Evolutionary conservation across 179 eudicot genomes (phyloP).

Genomic region (Heliamphora pulchella): DNA sequence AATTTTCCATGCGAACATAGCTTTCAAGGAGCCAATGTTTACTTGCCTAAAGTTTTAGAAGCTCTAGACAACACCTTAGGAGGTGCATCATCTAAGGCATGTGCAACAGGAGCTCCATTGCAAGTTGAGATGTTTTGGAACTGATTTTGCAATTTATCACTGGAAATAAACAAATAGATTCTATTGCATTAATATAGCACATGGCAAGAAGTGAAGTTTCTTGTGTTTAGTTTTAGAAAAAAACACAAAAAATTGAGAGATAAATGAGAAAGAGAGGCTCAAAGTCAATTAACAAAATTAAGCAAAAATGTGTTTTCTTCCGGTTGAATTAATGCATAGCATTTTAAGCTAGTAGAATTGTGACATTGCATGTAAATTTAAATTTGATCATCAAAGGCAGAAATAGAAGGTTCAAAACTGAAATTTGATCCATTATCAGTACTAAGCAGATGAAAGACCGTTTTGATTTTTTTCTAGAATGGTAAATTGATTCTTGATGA

Average conservation of each 20-base stretch:
- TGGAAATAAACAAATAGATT: conserved; percentile 10
- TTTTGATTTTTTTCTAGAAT: too few species aligned
- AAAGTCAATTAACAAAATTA: too few species aligned
- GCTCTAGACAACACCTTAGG: conserved; percentile 36
- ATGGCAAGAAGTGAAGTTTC: conserved; percentile 4
- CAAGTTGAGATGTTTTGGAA: conserved; percentile 20
- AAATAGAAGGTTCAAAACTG: too few species aligned
- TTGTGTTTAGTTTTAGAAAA: neutral
- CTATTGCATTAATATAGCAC: neutral
- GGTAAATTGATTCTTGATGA: neutral
- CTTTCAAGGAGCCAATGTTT: neutral
- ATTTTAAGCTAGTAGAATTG: too few species aligned
- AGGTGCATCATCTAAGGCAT: conserved; percentile 26
- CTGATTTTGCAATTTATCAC: conserved; percentile 36
- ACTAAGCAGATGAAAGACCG: neutral
- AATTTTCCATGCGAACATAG: conserved; percentile 4
- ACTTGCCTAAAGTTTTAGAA: conserved; percentile 51
- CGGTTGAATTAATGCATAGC: too few species aligned
- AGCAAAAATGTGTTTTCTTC: too few species aligned
- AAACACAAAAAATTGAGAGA: too few species aligned
- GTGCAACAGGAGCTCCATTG: conserved; percentile 21
- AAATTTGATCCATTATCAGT: neutral
- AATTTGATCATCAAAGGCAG: too few species aligned
- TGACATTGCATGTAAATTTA: too few species aligned
- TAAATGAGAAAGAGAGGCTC: too few species aligned